These are phyloP conservation scores for Cyclotella distinguenda DNA, from an alignment of 108 stramenopile species.

Conservation along the genomic window DNA sequence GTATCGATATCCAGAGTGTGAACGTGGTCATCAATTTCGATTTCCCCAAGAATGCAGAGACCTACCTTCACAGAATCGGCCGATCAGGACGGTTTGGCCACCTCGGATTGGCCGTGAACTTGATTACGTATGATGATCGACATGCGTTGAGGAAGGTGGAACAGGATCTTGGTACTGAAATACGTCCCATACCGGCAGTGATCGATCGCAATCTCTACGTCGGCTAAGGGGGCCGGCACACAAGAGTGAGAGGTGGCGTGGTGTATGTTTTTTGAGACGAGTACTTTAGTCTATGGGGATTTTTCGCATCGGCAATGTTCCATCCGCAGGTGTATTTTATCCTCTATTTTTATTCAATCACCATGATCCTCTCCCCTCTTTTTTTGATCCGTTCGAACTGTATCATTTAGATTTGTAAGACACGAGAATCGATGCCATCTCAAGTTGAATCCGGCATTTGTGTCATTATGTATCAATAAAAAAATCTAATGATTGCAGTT, in stretches of 20 bases:
- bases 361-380: slow-evolving; percentile 50
- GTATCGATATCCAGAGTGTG: slow-evolving; percentile 99
- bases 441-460: slow-evolving; percentile 7
- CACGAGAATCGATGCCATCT: slow-evolving; percentile 7
- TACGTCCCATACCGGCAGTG: slow-evolving; percentile 92
- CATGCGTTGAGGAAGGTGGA: slow-evolving; percentile 83
- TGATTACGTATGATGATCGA: slow-evolving; percentile 96
- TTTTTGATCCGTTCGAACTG: slow-evolving; percentile 26
- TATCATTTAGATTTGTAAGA: slow-evolving; percentile 4
- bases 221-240: slow-evolving; percentile 57
- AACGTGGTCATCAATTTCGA: slow-evolving; percentile 99
- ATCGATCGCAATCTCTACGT: slow-evolving; percentile 97
- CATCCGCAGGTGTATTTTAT: slow-evolving; percentile 38
- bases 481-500: slow-evolving; percentile 26
- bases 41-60: slow-evolving; percentile 98
- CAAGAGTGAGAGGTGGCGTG: slow-evolving; percentile 53
- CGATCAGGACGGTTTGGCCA: slow-evolving; percentile 98
- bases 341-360: slow-evolving; percentile 39
- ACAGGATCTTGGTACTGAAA: slow-evolving; percentile 97
- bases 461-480: slow-evolving; percentile 1
- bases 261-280: slow-evolving; percentile 39
- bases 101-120: slow-evolving; percentile 96
- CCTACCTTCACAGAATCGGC: slow-evolving; percentile 98
- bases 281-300: slow-evolving; percentile 25
- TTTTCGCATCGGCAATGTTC: slow-evolving; percentile 36